These are phyloP conservation scores for Pythium chondricola DNA, from an alignment of 352 stramenopile genomes.

Conservation along the genomic window DNA sequence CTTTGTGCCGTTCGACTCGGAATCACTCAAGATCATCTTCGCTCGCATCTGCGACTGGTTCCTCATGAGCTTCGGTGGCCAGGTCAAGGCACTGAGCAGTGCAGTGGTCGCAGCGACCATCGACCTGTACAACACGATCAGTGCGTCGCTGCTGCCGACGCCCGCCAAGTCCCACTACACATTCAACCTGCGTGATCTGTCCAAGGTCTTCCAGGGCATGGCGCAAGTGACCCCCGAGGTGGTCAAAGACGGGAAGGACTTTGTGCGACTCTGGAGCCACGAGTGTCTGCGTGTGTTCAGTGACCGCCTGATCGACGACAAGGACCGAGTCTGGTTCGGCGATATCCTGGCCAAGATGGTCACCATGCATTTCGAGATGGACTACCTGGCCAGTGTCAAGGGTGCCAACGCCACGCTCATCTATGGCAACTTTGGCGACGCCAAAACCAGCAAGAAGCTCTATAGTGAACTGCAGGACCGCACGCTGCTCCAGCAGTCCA, in stretches of 20 bases:
- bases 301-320: slow-evolving; percentile 88
- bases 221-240: slow-evolving; percentile 72
- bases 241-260: slow-evolving; percentile 79
- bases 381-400: slow-evolving; percentile 59
- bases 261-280: slow-evolving; percentile 89
- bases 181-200: slow-evolving; percentile 92
- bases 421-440: slow-evolving; percentile 88
- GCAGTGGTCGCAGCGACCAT: slow-evolving; percentile 84
- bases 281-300: slow-evolving; percentile 90
- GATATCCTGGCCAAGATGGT: slow-evolving; percentile 63
- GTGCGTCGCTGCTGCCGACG: slow-evolving; percentile 86
- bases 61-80: slow-evolving; percentile 65
- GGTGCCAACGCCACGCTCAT: slow-evolving; percentile 69
- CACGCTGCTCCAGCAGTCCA: slow-evolving; percentile 64
- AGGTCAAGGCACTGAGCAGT: slow-evolving; percentile 73
- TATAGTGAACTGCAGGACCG: slow-evolving; percentile 90
- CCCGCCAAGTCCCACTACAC: slow-evolving; percentile 93
- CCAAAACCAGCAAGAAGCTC: slow-evolving; percentile 52
- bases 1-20: slow-evolving; percentile 89
- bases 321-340: slow-evolving; percentile 85
- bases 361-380: slow-evolving; percentile 68
- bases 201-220: slow-evolving; percentile 92
- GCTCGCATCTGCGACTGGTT: slow-evolving; percentile 89
- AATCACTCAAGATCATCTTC: slow-evolving; percentile 86
- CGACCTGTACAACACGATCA: slow-evolving; percentile 91